Evolutionary conservation across 371 early-diverging fungal genomes (phyloP), one percentile per base, ranked within the genome.

Genomic region (Blakeslea trispora): DNA sequence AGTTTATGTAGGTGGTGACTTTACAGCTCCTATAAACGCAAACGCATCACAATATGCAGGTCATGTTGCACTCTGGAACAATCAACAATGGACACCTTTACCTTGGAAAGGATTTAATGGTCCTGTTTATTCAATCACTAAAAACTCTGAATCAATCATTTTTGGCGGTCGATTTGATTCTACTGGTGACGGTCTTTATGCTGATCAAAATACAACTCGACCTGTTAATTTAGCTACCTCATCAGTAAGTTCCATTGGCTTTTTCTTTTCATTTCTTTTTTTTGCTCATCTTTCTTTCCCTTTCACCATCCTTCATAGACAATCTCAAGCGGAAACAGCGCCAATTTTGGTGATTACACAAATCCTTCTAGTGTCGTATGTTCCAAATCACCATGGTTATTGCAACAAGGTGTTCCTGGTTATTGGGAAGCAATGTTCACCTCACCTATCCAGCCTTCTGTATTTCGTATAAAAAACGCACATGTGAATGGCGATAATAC

Each of bases 381-480:
- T 19, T 61, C 59, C 9, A 55, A 42, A 53, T 45, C 53, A 51
- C 59, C 50, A 3, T 90, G 91, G 91, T 67, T 91, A 19, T 59
- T 91, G 64, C 84, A 79, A 63, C 81, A 87, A 58, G 74, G 75
- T 55, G 79, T 82, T n/a, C 84, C 89, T 14, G 92, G 92, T 13
- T 88, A 81, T 57, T 87, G 85, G 83, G 72, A 87, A 37, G 83
- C 81, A 23, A 61, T 72, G 45, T 88, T 91, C 53, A 75, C 71
- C 3, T 68, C 69, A 46, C 59, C 79, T 18, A 62, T 85, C 17
- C 81, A 81, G 7, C 90, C 91, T 1, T 79, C 89, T 2, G 61
- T 85, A 9, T 81, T 91, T 59, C 78, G 90, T 15, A 61, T 91
- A 19, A 50, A 55, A 9, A 91, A 91, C 64, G 73, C 85, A 15